Base-by-base conservation (phyloP, 495 filamentous ascomycete species). In the Lasiosphaeriaceae sp. region DNA sequence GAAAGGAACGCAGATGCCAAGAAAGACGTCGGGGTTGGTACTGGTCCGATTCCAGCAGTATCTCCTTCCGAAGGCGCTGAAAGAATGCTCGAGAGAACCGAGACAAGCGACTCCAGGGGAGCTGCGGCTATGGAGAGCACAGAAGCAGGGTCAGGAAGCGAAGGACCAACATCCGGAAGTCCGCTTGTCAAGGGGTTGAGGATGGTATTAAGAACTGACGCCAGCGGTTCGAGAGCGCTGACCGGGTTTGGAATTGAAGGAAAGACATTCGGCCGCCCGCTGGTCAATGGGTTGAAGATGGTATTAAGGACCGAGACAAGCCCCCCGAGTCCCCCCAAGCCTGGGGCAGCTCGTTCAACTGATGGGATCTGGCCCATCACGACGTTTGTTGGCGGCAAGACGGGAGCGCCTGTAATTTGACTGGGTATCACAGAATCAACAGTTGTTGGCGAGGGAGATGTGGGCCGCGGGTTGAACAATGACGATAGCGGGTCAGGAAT, bases 401-500 rank as follows among this genome's bases (percentile, higher is more conserved):
- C 29, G 21, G 29, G 17, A 11, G 21, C 6, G 47, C 12, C 14
- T n/a, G 26, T 34, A 17, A 9, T 3, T 20, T 26, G 16, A 23
- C 24, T 12, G 41, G 46, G 22, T 24, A 34, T 21, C 34, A 26
- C 26, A 41, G 54, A 41, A 6, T n/a, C 31, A 21, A 23, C 19
- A 37, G 44, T 47, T n/a, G 35, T 24, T n/a, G n/a, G n/a, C n/a
- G n/a, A n/a, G n/a, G 26, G 3, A n/a, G 47, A 16, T 48, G 37
- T 52, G 17, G 52, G n/a, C 37, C 20, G 35, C 26, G 44, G 53
- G 31, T 55, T 56, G 23, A 45, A 29, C 26, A 59, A 37, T 14
- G 53, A 59, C 8, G 63, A 57, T n/a, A 61, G 24, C 1, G 58
- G 11, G 12, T 23, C 37, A 3, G 55, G 55, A 51, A 61, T 9